Evolutionary conservation across 2,329 filamentous ascomycete species (phyloP), one percentile per base, ranked within the genome.

Genomic region (Magnaporthiopsis incrustans): DNA sequence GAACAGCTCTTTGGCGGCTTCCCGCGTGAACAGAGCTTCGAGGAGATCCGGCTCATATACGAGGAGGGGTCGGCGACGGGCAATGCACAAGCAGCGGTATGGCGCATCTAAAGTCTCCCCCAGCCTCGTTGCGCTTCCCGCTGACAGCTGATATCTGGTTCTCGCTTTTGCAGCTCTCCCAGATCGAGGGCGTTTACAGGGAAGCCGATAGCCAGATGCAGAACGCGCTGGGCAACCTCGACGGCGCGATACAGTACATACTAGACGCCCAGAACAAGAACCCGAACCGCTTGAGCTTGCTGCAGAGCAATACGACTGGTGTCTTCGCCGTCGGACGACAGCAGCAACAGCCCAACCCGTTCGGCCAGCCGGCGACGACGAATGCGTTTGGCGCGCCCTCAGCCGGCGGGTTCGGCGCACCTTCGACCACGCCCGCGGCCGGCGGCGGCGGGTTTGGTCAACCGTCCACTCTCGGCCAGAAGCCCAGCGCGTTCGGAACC

Each of bases 41-140:
- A 98, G 74, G 94, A 98, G 76, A 84, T 96, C 73, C 85, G 92
- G 61, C 73, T 93, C 27, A 88, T 92, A 72, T 93, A 94, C 71
- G 79, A 87, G 70, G 71, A 73, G 63, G 85, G 85, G 2, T 78
- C 81, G 57, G 82, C 85, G 11, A 72, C 82, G 10, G 89, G 90
- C 1, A 89, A 87, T 64, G 76, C 79, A 15, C 77, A 83, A 64
- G 77, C 78, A 64, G 83, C 82, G 63, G 82, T 85, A 73, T 64
- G 79, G 72, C 33, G 10, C 25, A n/a, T 32, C 61, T 7, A 35
- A 10, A 1, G 15, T 2, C 7, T 26, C 22, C 50, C 26, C 8
- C 44, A n/a, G 1, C 5, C 7, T 53, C 7, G 22, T 53, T n/a
- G 22, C 18, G 44, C 22, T 53, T n/a, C 44, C 44, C 1, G 22